phyloP scores from a whole-genome alignment of 768 basidiomycete species.

The Coprinopsis marcescibilis region DNA sequence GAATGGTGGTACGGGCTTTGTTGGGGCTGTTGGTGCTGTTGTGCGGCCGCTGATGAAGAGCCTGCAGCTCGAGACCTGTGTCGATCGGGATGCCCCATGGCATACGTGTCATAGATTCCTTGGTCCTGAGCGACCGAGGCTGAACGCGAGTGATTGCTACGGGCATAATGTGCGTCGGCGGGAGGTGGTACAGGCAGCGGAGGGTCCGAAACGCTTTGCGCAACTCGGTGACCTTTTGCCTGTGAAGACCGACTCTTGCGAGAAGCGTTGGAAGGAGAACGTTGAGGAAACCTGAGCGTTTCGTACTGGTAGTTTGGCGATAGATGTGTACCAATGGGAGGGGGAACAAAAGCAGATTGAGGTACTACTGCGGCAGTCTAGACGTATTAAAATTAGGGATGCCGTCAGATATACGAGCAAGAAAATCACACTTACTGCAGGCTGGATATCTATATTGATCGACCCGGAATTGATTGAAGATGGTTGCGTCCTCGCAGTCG shows the following conservation, averaged over 20 bases:
- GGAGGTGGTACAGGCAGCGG: not conserved
- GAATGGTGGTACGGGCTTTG: slow-evolving; percentile 8
- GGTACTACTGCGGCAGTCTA: slow-evolving; percentile 2
- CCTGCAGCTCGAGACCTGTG: not conserved
- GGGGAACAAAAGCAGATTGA: not conserved
- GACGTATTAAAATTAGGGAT: not conserved
- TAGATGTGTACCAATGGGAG: not conserved
- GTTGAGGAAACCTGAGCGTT: not conserved
- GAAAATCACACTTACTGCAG: slow-evolving; percentile 1
- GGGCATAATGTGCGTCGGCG: not conserved
- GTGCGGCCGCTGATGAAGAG: not conserved
- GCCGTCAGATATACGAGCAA: not conserved
- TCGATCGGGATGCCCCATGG: not conserved
- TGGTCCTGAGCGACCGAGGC: not conserved
- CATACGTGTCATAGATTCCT: not conserved
- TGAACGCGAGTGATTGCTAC: slow-evolving; percentile 8
- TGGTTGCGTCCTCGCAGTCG: not conserved
- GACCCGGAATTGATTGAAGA: too few relatives aligned
- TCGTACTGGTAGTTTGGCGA: slow-evolving; percentile 8
- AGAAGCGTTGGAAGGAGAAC: slow-evolving; percentile 1
- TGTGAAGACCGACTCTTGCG: slow-evolving; percentile 1
- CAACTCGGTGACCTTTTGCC: not conserved
- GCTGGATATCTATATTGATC: slow-evolving; percentile 8
- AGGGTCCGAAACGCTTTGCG: slow-evolving; percentile 2
- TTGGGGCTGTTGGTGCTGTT: slow-evolving; percentile 3